phyloP scores from a whole-genome alignment of 805 yeast species.

The Candida pseudofarinosa region DNA sequence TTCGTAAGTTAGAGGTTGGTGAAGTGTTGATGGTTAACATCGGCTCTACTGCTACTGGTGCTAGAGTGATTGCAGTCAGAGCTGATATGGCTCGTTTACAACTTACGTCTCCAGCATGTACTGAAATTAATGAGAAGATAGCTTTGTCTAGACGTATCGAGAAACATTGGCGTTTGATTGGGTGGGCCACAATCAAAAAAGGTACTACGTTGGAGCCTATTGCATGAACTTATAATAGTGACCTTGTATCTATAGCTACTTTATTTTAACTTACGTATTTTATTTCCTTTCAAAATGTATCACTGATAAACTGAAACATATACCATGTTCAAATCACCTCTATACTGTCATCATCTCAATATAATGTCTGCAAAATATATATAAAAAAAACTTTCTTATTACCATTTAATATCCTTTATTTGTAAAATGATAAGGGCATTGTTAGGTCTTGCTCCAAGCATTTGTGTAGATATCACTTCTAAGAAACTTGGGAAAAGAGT shows the following conservation, averaged over 20 bases:
- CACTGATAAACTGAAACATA: not conserved
- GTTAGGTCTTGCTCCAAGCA: too few relatives aligned
- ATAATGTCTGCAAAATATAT: too few relatives aligned
- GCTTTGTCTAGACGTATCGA: constrained; percentile 98
- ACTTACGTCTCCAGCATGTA: constrained; percentile 97
- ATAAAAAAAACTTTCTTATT: too few relatives aligned
- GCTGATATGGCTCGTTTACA: constrained; percentile 99
- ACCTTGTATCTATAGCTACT: constrained; percentile 18
- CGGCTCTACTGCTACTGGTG: constrained; percentile 99
- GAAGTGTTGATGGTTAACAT: constrained; percentile 98
- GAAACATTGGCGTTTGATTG: constrained; percentile 99
- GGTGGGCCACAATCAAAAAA: constrained; percentile 98
- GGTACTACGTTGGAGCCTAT: constrained; percentile 86
- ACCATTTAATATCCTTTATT: too few relatives aligned
- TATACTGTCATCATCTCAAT: too few relatives aligned
- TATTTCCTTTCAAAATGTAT: constrained; percentile 1
- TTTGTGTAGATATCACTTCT: constrained; percentile 22
- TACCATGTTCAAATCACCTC: too few relatives aligned
- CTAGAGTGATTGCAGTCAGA: constrained; percentile 94
- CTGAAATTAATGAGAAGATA: constrained; percentile 96
- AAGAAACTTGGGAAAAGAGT: constrained; percentile 70
- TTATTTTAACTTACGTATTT: constrained; percentile 2
- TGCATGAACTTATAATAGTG: constrained; percentile 25
- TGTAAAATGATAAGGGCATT: too few relatives aligned
- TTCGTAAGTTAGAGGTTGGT: constrained; percentile 86